Conservation (phyloP, 257 asterid species). For the Solanum microdontum region DNA sequence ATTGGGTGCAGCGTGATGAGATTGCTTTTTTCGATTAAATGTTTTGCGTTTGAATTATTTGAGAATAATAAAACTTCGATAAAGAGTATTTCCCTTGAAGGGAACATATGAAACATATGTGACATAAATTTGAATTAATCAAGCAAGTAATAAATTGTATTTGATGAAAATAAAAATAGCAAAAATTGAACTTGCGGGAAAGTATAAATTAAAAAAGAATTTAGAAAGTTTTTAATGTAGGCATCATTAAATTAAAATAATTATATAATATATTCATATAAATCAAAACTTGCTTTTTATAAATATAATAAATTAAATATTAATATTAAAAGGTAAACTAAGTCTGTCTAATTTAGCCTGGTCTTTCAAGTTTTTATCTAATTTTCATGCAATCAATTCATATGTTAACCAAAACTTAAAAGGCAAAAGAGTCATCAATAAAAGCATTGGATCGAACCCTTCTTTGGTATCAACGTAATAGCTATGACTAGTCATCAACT, state of each 20-base stretch:
- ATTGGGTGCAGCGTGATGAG: neutral
- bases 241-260: neutral
- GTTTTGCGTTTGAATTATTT: neutral
- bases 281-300: too few species aligned
- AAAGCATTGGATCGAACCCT: neutral
- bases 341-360: too few species aligned
- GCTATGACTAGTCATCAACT: neutral
- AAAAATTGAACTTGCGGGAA: neutral
- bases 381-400: neutral
- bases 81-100: neutral
- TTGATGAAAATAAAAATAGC: neutral
- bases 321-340: neutral
- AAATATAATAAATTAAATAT: too few species aligned
- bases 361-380: neutral
- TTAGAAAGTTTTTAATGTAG: neutral
- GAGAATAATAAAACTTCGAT: neutral
- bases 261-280: too few species aligned
- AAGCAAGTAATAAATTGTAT: neutral
- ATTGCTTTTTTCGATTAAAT: fast-evolving
- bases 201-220: neutral
- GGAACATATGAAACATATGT: neutral
- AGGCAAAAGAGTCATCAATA: neutral
- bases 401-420: neutral
- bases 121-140: neutral
- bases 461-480: neutral